Evolutionary conservation across 1,284 basidiomycete species (phyloP).

Genomic region (Mycena citricolor): DNA sequence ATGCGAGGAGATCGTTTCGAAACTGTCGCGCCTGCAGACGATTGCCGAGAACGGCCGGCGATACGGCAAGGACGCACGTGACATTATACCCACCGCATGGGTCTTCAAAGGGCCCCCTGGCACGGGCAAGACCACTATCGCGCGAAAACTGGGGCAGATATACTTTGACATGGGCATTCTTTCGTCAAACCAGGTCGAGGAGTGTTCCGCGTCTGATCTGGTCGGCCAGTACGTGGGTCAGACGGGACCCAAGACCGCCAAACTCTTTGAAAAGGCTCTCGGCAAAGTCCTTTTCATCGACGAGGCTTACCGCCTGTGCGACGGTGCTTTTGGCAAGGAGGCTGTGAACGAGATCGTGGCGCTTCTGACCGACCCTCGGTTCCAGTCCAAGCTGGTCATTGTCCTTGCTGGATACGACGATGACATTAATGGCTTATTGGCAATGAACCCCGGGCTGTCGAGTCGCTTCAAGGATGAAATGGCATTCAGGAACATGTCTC

Average conservation of each 20-base stretch:
- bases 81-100: conserved; percentile 62
- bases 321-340: conserved; percentile 63
- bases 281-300: conserved; percentile 68
- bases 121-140: conserved; percentile 53
- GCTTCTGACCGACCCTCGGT: conserved; percentile 56
- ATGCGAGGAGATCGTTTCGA: conserved; percentile 50
- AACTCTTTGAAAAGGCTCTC: conserved; percentile 57
- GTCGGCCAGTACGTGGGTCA: conserved; percentile 68
- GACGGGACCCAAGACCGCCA: conserved; percentile 62
- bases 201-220: conserved; percentile 66
- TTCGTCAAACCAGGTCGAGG: conserved; percentile 50
- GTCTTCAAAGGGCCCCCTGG: conserved; percentile 74
- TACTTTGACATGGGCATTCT: conserved; percentile 69
- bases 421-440: conserved; percentile 60
- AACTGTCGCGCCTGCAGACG: conserved; percentile 51
- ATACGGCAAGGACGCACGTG: conserved; percentile 42
- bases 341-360: conserved; percentile 68
- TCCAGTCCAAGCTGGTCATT: conserved; percentile 57
- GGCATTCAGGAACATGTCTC: conserved; percentile 50
- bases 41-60: conserved; percentile 45
- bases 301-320: conserved; percentile 59
- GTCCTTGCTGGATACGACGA: conserved; percentile 67
- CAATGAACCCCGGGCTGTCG: conserved; percentile 59
- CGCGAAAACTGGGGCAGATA: conserved; percentile 55
- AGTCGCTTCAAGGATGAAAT: conserved; percentile 68